Conservation (phyloP, 1,139 yeast species). For the Blastobotrys ciferrii region DNA sequence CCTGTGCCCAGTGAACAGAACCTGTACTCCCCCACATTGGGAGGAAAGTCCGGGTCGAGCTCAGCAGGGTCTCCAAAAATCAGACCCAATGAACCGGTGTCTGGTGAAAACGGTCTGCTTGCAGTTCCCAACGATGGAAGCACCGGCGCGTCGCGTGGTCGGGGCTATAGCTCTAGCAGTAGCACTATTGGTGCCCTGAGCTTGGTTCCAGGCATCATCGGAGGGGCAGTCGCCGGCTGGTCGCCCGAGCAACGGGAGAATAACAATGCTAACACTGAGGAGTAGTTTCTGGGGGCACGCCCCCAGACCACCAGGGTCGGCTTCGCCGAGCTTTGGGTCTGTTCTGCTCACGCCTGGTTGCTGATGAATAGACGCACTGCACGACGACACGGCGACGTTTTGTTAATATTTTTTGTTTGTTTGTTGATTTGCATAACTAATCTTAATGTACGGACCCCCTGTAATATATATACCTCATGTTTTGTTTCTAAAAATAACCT, state of each 20-base stretch:
- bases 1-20: conserved; percentile 21
- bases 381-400: too few species aligned
- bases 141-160: conserved; percentile 16
- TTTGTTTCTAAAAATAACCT: background rate
- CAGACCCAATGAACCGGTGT: conserved; percentile 5
- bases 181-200: conserved; percentile 45
- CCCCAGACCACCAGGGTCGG: too few species aligned
- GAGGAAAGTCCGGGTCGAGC: background rate
- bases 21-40: conserved; percentile 13
- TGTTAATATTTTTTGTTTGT: too few species aligned
- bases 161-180: conserved; percentile 27
- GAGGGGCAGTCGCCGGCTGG: conserved; percentile 53
- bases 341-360: too few species aligned
- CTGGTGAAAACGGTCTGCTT: conserved; percentile 24
- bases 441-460: background rate
- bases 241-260: conserved; percentile 7
- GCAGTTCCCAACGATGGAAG: conserved; percentile 27
- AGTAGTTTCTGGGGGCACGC: too few species aligned
- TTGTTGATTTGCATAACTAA: background rate
- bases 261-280: conserved; percentile 2
- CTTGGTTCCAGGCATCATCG: conserved; percentile 52
- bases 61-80: background rate
- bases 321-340: too few species aligned
- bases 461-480: background rate
- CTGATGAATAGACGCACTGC: too few species aligned